Evolutionary conservation across 495 filamentous ascomycete genomes (phyloP).

Genomic region (Xylaria telfairii): DNA sequence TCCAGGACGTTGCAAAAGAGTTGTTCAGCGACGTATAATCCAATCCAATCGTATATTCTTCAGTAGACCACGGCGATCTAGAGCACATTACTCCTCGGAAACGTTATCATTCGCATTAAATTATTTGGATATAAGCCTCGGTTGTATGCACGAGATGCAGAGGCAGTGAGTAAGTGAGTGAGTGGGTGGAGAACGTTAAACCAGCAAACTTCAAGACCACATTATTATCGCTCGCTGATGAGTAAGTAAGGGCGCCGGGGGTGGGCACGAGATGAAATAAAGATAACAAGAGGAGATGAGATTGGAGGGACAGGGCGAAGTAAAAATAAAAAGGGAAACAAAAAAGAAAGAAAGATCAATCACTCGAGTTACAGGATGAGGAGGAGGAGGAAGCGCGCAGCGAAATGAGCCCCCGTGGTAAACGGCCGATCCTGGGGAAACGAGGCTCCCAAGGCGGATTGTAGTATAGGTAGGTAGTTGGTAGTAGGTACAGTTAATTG

Average conservation of each 20-base stretch:
- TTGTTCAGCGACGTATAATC: background rate
- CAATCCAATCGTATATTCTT: background rate
- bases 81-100: background rate
- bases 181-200: constrained; percentile 1
- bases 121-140: background rate
- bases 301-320: background rate
- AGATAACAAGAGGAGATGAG: background rate
- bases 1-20: background rate
- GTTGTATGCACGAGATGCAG: background rate
- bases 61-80: background rate
- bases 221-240: background rate
- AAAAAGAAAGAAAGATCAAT: background rate
- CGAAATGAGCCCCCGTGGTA: background rate
- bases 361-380: background rate
- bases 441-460: constrained; percentile 12
- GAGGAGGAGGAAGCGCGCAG: background rate
- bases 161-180: too few relatives aligned
- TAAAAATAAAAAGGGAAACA: constrained; percentile 10
- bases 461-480: too few relatives aligned
- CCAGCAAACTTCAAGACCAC: constrained; percentile 16
- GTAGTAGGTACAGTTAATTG: background rate
- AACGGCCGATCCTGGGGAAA: constrained; percentile 22
- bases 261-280: constrained; percentile 5
- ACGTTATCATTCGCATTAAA: background rate
- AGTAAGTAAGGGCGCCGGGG: background rate